These are phyloP conservation scores for Solanum habrochaites DNA, from an alignment of 257 asterid genomes.

Conservation along the genomic window DNA sequence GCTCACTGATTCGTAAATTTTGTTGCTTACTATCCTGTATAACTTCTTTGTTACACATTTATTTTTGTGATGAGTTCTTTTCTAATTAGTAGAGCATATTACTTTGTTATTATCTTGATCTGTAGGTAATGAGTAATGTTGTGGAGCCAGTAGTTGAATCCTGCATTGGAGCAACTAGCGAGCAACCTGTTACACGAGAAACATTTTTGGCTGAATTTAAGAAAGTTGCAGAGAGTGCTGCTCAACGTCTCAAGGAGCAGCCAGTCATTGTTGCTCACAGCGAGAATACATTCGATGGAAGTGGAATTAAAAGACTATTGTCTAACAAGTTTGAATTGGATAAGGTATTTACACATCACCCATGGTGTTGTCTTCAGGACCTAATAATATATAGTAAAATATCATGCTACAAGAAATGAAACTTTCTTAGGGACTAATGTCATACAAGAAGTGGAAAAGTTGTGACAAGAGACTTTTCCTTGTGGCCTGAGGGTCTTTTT, in stretches of 20 bases:
- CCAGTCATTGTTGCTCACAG: constrained; percentile 92
- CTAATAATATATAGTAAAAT: not conserved
- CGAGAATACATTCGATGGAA: constrained; percentile 79
- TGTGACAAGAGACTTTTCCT: not conserved
- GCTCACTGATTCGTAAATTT: not conserved
- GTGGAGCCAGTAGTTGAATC: constrained; percentile 61
- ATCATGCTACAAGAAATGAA: not conserved
- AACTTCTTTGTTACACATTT: not conserved
- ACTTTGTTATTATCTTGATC: not conserved
- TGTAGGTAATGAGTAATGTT: constrained; percentile 57
- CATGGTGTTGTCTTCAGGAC: not conserved
- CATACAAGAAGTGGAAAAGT: not conserved
- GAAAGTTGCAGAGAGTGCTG: constrained; percentile 42
- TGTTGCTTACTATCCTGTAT: not conserved
- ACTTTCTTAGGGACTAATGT: not conserved
- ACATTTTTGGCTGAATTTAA: constrained; percentile 44
- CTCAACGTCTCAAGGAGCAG: constrained; percentile 54
- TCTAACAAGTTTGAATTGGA: constrained; percentile 76
- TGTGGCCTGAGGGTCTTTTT: not conserved
- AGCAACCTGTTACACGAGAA: constrained; percentile 61
- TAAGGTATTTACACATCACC: constrained; percentile 32
- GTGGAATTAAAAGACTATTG: constrained; percentile 57
- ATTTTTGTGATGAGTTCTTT: not conserved
- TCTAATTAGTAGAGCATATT: not conserved
- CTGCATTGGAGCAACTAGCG: constrained; percentile 17